These are phyloP conservation scores for Acanthamoeba castellanii DNA, from an alignment of 208 protist species.

Conservation along the genomic window DNA sequence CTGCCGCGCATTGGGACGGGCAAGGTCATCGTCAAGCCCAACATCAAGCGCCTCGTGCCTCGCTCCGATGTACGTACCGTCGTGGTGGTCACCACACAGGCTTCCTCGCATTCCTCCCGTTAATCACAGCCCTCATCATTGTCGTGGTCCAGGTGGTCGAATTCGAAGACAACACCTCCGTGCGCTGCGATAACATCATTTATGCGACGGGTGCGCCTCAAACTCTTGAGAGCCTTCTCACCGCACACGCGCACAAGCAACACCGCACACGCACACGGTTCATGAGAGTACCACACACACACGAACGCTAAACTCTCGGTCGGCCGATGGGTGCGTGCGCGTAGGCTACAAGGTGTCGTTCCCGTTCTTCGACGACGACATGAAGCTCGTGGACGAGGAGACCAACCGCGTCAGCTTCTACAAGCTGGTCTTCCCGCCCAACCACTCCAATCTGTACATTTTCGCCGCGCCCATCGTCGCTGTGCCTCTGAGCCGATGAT, in stretches of 20 bases:
- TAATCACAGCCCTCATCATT: background rate
- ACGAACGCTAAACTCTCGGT: no score
- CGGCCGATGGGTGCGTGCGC: background rate
- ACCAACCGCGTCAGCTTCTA: constrained; percentile 40
- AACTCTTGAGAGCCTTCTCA: no score
- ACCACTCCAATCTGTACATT: constrained; percentile 7
- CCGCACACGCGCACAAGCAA: background rate
- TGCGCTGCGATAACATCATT: background rate
- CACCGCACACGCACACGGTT: background rate
- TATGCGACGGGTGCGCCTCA: background rate
- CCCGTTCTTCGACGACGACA: background rate
- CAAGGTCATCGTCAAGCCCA: constrained; percentile 58
- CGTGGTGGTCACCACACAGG: background rate
- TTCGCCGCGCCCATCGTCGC: background rate
- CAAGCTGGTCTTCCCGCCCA: constrained; percentile 28
- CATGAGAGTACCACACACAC: no score
- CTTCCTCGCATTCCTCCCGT: background rate
- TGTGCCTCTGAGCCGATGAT: background rate
- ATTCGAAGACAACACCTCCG: constrained; percentile 25
- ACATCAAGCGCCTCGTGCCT: constrained; percentile 7
- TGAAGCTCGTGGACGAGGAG: constrained; percentile 26
- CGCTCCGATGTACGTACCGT: background rate
- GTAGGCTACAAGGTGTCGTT: constrained; percentile 61
- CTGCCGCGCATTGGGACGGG: constrained; percentile 44
- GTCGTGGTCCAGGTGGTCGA: background rate